These are phyloP conservation scores for Daedaleopsis nitida DNA, from an alignment of 768 basidiomycete species.

Conservation along the genomic window DNA sequence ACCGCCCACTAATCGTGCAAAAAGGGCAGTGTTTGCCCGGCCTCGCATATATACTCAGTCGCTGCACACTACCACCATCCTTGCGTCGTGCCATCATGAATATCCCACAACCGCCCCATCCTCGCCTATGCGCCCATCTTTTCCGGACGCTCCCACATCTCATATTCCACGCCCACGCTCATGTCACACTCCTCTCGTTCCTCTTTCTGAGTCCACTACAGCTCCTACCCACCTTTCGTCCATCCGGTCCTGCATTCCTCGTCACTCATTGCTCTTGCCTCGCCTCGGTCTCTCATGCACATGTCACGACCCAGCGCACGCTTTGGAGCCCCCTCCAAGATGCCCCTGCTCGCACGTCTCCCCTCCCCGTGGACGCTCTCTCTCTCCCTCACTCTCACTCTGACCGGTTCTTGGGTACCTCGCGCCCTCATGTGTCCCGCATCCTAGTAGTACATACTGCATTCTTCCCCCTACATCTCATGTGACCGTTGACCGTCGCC, in stretches of 20 bases:
- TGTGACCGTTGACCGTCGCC: conserved; percentile 12
- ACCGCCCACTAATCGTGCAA: background rate
- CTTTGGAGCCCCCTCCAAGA: background rate
- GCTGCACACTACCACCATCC: background rate
- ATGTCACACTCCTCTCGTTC: background rate
- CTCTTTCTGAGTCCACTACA: background rate
- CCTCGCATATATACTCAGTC: background rate
- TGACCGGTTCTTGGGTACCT: background rate
- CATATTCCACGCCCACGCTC: background rate
- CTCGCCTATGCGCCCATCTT: background rate
- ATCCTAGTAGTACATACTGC: conserved; percentile 1
- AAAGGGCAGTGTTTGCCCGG: background rate
- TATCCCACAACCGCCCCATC: background rate
- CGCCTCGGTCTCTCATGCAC: background rate
- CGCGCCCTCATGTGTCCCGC: background rate
- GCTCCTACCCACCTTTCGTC: no score
- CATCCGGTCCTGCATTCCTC: background rate
- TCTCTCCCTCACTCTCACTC: background rate
- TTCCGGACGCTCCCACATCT: background rate
- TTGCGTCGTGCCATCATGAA: background rate
- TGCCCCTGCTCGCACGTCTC: background rate
- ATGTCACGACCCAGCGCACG: no score
- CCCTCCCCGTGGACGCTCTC: background rate
- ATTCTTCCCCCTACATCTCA: background rate
- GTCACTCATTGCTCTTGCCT: conserved; percentile 3